These are phyloP conservation scores for Paraleonurus japonicus DNA, from an alignment of 257 asterid species.

Conservation along the genomic window DNA sequence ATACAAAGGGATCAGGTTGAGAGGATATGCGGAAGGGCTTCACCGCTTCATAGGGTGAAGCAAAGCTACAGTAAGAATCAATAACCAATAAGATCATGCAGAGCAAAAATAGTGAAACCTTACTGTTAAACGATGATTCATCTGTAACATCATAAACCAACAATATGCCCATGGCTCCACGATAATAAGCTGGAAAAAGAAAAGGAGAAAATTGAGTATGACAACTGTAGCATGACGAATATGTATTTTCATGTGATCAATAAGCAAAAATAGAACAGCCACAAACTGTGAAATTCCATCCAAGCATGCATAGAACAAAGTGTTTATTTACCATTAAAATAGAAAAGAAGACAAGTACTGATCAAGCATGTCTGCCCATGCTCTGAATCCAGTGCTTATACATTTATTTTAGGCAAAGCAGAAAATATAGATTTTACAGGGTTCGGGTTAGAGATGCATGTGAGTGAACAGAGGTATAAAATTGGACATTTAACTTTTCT, in stretches of 20 bases:
- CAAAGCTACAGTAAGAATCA: neutral
- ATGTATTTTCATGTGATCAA: neutral
- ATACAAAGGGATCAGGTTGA: neutral
- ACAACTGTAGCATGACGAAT: neutral
- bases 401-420: neutral
- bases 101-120: conserved; percentile 16
- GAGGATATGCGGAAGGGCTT: neutral
- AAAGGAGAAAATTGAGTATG: neutral
- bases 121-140: conserved; percentile 49
- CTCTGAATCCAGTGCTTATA: neutral
- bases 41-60: neutral
- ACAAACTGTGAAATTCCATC: neutral
- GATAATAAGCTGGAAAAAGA: conserved; percentile 41
- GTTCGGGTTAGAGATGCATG: neutral
- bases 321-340: neutral
- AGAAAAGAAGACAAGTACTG: neutral
- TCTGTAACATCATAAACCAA: conserved; percentile 53
- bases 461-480: neutral
- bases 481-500: neutral
- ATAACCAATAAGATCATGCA: neutral
- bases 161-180: conserved; percentile 58
- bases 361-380: neutral
- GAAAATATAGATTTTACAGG: neutral
- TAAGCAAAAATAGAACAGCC: neutral
- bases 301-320: neutral